A percentile compares a stretch with the other conserved stretches of the same genome.
These are phyloP conservation scores for Diaporthe caulivora DNA, from an alignment of 2,329 filamentous ascomycete genomes.

Conservation along the genomic window DNA sequence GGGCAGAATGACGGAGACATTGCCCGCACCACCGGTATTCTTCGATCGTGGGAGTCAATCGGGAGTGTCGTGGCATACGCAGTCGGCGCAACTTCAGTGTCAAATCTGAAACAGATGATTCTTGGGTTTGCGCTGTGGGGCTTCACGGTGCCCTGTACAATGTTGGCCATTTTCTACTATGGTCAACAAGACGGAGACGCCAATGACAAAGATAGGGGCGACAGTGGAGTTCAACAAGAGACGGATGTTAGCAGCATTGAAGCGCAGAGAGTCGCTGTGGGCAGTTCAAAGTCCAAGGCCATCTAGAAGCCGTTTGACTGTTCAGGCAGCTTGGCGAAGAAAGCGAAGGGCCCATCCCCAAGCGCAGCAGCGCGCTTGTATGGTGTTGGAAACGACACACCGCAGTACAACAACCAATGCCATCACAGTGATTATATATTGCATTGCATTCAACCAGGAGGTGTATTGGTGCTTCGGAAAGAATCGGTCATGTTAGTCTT, in stretches of 20 bases:
- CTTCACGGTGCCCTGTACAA: constrained; percentile 42
- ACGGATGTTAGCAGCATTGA: neutral
- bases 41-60: constrained; percentile 49
- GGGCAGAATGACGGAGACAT: constrained; percentile 48
- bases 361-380: no score
- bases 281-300: neutral
- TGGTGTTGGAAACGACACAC: no score
- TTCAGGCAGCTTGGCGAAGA: neutral
- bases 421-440: no score
- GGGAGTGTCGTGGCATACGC: constrained; percentile 49
- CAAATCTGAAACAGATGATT: constrained; percentile 49
- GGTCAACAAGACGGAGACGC: neutral
- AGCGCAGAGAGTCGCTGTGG: neutral
- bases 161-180: constrained; percentile 16
- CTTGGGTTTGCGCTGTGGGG: constrained; percentile 48
- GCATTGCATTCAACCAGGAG: no score
- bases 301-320: neutral
- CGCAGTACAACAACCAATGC: no score
- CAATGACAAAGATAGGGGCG: neutral
- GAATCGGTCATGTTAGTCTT: no score
- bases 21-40: constrained; percentile 48
- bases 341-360: no score
- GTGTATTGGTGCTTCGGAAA: no score
- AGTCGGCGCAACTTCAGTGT: constrained; percentile 47
- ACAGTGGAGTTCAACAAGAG: neutral